Evolutionary conservation across 352 stramenopile genomes (phyloP).

Genomic region (Pythium diclinum): DNA sequence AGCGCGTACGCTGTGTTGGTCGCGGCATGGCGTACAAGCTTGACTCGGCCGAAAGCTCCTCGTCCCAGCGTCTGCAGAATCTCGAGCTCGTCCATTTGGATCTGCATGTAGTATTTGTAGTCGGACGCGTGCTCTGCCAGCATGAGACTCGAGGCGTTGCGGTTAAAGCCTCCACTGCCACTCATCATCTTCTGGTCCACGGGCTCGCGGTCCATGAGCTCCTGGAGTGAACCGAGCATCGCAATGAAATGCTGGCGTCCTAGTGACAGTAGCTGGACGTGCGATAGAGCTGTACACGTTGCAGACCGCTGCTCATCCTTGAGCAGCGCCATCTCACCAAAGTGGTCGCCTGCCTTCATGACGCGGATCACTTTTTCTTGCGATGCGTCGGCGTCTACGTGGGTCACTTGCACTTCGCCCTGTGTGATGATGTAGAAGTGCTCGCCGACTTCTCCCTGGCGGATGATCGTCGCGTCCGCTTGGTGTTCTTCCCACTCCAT

Average conservation of each 20-base stretch:
- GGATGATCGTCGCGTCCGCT: slow-evolving; percentile 50
- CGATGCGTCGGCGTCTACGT: slow-evolving; percentile 38
- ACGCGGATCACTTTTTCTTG: slow-evolving; percentile 54
- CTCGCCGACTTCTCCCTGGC: slow-evolving; percentile 70
- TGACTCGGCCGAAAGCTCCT: slow-evolving; percentile 89
- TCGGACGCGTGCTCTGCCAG: slow-evolving; percentile 33
- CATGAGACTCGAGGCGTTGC: slow-evolving; percentile 37
- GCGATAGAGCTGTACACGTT: slow-evolving; percentile 82
- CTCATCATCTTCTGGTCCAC: slow-evolving; percentile 23
- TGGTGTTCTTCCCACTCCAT: slow-evolving; percentile 85
- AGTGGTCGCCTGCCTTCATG: slow-evolving; percentile 83
- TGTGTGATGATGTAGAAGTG: slow-evolving; percentile 81
- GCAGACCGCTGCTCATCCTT: slow-evolving; percentile 90
- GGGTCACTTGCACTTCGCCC: slow-evolving; percentile 69
- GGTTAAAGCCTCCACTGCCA: slow-evolving; percentile 18
- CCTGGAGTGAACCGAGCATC: slow-evolving; percentile 74
- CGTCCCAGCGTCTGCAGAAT: slow-evolving; percentile 75
- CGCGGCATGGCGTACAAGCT: slow-evolving; percentile 71
- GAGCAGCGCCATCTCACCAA: slow-evolving; percentile 93
- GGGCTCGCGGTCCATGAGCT: slow-evolving; percentile 73
- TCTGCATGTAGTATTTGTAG: slow-evolving; percentile 81
- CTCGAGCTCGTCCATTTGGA: slow-evolving; percentile 67
- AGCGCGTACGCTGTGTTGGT: slow-evolving; percentile 83
- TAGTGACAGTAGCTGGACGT: slow-evolving; percentile 63
- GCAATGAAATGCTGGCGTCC: slow-evolving; percentile 71